Conservation (phyloP, 805 yeast species). For the Suhomyces sp. region DNA sequence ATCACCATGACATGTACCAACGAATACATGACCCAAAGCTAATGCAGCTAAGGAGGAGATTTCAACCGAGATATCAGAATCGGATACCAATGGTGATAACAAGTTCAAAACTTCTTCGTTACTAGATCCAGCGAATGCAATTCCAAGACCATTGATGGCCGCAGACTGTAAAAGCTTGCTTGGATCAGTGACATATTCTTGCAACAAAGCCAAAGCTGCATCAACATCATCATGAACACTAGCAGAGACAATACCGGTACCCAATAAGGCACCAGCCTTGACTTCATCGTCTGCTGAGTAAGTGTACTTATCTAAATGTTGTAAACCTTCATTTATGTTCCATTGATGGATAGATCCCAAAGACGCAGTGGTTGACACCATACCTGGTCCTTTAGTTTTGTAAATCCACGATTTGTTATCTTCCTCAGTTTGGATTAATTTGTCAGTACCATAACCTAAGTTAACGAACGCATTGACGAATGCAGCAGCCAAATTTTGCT, state of each 20-base stretch:
- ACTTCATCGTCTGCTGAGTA: constrained; percentile 83
- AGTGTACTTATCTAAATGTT: constrained; percentile 81
- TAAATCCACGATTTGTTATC: constrained; percentile 82
- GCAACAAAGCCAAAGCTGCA: constrained; percentile 82
- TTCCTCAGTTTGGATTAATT: constrained; percentile 69
- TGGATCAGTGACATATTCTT: constrained; percentile 72
- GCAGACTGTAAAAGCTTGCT: constrained; percentile 68
- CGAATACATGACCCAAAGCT: constrained; percentile 90
- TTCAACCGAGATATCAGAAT: constrained; percentile 71
- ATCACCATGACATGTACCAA: constrained; percentile 94
- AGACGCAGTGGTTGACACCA: constrained; percentile 88
- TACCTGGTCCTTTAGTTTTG: constrained; percentile 88
- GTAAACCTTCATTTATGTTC: constrained; percentile 88
- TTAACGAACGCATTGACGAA: constrained; percentile 91
- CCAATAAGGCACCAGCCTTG: constrained; percentile 95
- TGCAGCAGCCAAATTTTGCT: constrained; percentile 91
- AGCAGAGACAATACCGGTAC: constrained; percentile 88
- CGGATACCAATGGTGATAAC: constrained; percentile 79
- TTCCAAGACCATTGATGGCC: constrained; percentile 87
- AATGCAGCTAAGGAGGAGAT: constrained; percentile 83
- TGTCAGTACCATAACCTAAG: constrained; percentile 87
- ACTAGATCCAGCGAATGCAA: constrained; percentile 92
- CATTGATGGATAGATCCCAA: constrained; percentile 88
- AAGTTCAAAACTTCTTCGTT: constrained; percentile 79
- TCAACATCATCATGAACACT: constrained; percentile 96